phyloP scores from a whole-genome alignment of 164 flowering plant species.

The Chimonanthus salicifolius region DNA sequence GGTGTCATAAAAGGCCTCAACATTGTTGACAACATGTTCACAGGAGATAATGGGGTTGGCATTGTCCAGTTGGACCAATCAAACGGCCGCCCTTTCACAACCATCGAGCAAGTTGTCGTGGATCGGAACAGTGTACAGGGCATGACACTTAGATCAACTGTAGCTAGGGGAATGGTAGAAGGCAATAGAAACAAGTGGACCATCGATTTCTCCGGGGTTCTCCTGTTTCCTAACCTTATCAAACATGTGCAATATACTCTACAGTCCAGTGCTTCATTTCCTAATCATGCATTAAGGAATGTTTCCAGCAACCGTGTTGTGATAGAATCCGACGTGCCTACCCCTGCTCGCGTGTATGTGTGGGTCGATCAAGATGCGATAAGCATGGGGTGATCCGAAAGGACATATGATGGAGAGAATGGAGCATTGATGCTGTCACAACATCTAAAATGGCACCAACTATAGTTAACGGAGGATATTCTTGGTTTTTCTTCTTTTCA shows the following conservation, averaged over 20 bases:
- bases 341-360: slow-evolving; percentile 48
- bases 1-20: slow-evolving; percentile 60
- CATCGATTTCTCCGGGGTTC: slow-evolving; percentile 14
- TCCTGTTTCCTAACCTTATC: slow-evolving; percentile 13
- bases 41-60: slow-evolving; percentile 50
- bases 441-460: not conserved
- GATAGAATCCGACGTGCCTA: slow-evolving; percentile 47
- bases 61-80: slow-evolving; percentile 74
- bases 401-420: not conserved
- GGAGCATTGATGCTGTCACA: not conserved
- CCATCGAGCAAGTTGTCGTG: slow-evolving; percentile 59
- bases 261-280: slow-evolving; percentile 23
- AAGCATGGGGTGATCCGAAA: slow-evolving; percentile 7
- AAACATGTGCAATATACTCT: slow-evolving; percentile 14
- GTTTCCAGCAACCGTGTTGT: slow-evolving; percentile 51
- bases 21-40: slow-evolving; percentile 76
- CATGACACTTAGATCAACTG: slow-evolving; percentile 13
- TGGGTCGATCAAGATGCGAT: slow-evolving; percentile 52
- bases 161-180: not conserved
- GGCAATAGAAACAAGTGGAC: slow-evolving; percentile 10
- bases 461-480: too few relatives aligned
- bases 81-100: slow-evolving; percentile 36
- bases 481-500: too few relatives aligned
- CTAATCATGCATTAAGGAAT: slow-evolving; percentile 55
- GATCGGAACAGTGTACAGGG: slow-evolving; percentile 28